Evolutionary conservation across 164 flowering plant genomes (phyloP), one percentile per base, ranked within the genome.

Genomic region (Tetrastigma voinierianum): DNA sequence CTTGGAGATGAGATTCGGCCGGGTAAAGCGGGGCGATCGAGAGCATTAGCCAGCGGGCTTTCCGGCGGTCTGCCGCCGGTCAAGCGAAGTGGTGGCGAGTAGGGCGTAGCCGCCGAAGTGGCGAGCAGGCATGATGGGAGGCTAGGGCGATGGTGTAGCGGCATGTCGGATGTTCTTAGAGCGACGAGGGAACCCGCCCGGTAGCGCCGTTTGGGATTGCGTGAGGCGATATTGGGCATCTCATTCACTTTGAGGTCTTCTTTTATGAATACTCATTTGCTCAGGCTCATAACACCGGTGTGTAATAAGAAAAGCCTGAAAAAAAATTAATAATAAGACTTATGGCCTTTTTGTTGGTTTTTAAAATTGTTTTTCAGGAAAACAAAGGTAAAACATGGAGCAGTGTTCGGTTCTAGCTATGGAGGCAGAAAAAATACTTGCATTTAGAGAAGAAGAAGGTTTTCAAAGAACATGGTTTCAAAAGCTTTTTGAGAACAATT

Each of bases 11-110:
- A 76, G 10, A 85, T 76, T 85, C 89, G 1, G 86, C 86, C 1
- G 85, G 71, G 77, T 85, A 85, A 23, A 86, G 83, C 0, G 90
- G 90, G 0, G 85, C 90, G 9, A 86, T 78, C 86, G 3, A 86
- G 78, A 0, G 85, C 88, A 51, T n/a, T 79, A 86, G 15, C 90
- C 90, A 1, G 82, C 84, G 3, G 5, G 83, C 21, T n/a, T n/a
- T 0, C 89, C 89, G 1, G 86, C 83, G 0, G 60, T 66, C 71
- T 81, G 79, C 24, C 89, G n/a, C 90, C 90, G 13, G 70, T 46
- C 66, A 86, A 21, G 4, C 84, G 72, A 20, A 84, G 25, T 1
- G 72, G 69, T n/a, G n/a, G n/a, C n/a, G n/a, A n/a, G 59, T 79
- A 83, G 81, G 9, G 62, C 78, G n/a, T 71, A 84, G 1, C 88